Conservation (phyloP, 352 stramenopile species). For the Pythium dissotocum region DNA sequence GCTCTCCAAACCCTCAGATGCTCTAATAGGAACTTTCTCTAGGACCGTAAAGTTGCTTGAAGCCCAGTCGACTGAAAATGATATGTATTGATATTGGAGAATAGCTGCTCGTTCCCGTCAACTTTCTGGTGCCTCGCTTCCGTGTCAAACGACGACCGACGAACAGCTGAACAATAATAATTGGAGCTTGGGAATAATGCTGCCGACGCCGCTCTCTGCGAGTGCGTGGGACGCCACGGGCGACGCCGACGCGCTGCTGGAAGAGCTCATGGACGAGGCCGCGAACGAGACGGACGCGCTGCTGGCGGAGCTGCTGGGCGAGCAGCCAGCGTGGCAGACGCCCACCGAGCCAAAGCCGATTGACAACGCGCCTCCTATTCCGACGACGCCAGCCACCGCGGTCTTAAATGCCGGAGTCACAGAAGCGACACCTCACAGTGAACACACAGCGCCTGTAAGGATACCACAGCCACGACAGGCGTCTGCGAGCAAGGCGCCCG, state of each 20-base stretch:
- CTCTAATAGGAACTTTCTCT: no score
- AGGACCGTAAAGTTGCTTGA: no score
- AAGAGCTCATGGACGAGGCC: slow-evolving; percentile 2
- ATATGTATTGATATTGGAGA: neutral
- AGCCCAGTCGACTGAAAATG: neutral
- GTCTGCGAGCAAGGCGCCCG: neutral
- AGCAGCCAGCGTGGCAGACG: neutral
- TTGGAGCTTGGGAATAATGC: neutral
- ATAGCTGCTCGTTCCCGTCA: neutral
- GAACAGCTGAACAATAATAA: neutral
- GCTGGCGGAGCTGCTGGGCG: slow-evolving; percentile 8
- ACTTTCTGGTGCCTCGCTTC: neutral
- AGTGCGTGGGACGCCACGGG: slow-evolving; percentile 6
- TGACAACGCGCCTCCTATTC: no score
- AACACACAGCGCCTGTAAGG: no score
- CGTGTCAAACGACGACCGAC: neutral
- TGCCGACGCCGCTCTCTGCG: neutral
- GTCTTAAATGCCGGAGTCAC: neutral
- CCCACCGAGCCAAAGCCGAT: neutral
- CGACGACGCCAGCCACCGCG: no score
- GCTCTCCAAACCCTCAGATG: no score
- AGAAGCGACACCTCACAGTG: neutral
- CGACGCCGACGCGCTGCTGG: slow-evolving; percentile 11
- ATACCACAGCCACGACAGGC: neutral
- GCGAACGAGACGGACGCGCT: slow-evolving; percentile 12